phyloP scores from a whole-genome alignment of 1,284 basidiomycete species.

The Anthracocystis walkeri region DNA sequence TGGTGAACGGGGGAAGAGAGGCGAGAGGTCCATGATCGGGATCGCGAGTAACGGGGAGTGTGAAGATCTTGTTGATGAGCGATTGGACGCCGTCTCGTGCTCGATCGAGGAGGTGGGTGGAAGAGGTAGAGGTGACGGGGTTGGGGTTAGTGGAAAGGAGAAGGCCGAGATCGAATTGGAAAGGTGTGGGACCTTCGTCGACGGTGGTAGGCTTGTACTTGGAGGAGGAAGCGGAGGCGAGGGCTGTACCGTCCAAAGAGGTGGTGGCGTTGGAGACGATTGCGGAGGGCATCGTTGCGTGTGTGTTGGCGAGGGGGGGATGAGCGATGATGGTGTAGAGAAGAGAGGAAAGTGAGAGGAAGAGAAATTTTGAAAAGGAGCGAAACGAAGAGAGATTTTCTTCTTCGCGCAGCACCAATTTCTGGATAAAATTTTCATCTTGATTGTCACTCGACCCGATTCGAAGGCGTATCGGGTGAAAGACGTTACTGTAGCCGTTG shows the following conservation, averaged over 20 bases:
- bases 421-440: slow-evolving; percentile 40
- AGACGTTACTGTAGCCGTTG: background rate
- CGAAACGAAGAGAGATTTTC: background rate
- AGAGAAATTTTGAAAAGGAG: background rate
- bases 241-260: slow-evolving; percentile 41
- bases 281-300: slow-evolving; percentile 26
- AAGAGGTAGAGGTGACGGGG: slow-evolving; percentile 82
- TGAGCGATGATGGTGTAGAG: background rate
- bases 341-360: background rate
- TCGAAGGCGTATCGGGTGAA: background rate
- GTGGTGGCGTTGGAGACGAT: slow-evolving; percentile 34
- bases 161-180: slow-evolving; percentile 84
- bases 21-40: slow-evolving; percentile 87
- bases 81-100: slow-evolving; percentile 88
- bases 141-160: slow-evolving; percentile 89
- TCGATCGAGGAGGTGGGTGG: slow-evolving; percentile 81
- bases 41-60: slow-evolving; percentile 78
- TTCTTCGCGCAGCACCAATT: background rate
- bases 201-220: slow-evolving; percentile 53
- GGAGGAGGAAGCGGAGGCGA: slow-evolving; percentile 41
- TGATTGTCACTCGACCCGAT: slow-evolving; percentile 17
- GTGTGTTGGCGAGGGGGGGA: too few species aligned
- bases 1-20: slow-evolving; percentile 77
- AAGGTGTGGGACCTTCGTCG: slow-evolving; percentile 79
- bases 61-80: slow-evolving; percentile 83